Percentiles rank a stretch among this genome's conserved stretches.
Conservation (phyloP, 2,329 filamentous ascomycete species). For the Arthrobotrys sinensis region DNA sequence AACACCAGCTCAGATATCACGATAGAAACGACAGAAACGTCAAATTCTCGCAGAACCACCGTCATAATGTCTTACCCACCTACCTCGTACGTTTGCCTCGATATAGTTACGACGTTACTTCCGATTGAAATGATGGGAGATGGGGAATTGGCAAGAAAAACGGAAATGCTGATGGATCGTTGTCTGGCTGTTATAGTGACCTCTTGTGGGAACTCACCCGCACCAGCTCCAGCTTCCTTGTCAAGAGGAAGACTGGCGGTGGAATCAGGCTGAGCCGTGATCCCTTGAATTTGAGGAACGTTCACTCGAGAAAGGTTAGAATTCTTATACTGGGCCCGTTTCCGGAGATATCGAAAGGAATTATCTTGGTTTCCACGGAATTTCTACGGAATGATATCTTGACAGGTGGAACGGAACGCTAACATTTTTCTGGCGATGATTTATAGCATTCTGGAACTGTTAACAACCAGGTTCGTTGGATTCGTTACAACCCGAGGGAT, state of each 20-base stretch:
- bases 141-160: constrained; percentile 11
- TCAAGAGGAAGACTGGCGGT: constrained; percentile 86
- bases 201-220: constrained; percentile 72
- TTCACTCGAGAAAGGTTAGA: constrained; percentile 86
- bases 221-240: constrained; percentile 89
- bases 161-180: constrained; percentile 36
- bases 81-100: constrained; percentile 43
- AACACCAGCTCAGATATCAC: constrained; percentile 39
- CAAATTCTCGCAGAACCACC: constrained; percentile 41
- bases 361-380: constrained; percentile 22
- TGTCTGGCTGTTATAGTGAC: constrained; percentile 41
- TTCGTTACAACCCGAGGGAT: constrained; percentile 25
- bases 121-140: constrained; percentile 15
- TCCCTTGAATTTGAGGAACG: constrained; percentile 91
- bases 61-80: constrained; percentile 50
- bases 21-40: constrained; percentile 23
- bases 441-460: constrained; percentile 57
- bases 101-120: constrained; percentile 1
- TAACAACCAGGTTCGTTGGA: constrained; percentile 56
- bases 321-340: not conserved
- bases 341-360: constrained; percentile 30
- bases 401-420: constrained; percentile 56
- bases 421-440: constrained; percentile 27
- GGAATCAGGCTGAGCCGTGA: constrained; percentile 93
- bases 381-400: constrained; percentile 42